Evolutionary conservation across 139 green algal genomes (phyloP).

Genomic region (Chlamydomonas sp.): DNA sequence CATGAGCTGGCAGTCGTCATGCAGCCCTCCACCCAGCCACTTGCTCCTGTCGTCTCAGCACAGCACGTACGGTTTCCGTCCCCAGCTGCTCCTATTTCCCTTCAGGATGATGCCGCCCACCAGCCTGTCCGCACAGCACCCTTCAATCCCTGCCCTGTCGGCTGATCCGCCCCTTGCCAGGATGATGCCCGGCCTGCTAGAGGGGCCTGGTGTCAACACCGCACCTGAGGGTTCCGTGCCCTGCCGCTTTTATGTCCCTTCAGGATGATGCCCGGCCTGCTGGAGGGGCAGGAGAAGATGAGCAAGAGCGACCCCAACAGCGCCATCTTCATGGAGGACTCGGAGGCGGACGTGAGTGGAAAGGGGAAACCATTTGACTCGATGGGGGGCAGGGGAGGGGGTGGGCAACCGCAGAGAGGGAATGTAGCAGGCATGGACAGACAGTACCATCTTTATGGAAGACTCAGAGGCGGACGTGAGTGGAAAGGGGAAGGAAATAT

Average conservation of each 20-base stretch:
- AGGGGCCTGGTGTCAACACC: slow-evolving; percentile 66
- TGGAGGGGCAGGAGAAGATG: slow-evolving; percentile 99
- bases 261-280: slow-evolving; percentile 93
- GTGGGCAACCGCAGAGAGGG: not conserved
- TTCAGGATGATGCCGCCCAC: slow-evolving; percentile 50
- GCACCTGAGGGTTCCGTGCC: not conserved
- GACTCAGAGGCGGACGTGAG: slow-evolving; percentile 83
- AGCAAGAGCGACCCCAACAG: slow-evolving; percentile 96
- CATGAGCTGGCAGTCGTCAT: no score
- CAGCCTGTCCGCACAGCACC: no score
- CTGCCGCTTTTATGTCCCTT: no score
- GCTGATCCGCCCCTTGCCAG: no score
- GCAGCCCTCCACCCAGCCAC: no score
- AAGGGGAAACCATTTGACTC: not conserved
- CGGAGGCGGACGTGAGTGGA: slow-evolving; percentile 69
- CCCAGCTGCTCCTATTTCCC: no score
- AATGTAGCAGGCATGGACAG: no score
- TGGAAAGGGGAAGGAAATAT: no score
- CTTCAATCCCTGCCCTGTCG: no score
- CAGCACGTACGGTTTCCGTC: not conserved
- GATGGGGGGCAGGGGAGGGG: not conserved
- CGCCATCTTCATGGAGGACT: slow-evolving; percentile 99
- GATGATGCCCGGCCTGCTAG: slow-evolving; percentile 91
- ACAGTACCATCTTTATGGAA: slow-evolving; percentile 98
- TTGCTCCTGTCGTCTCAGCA: not conserved